A percentile compares a stretch with the other conserved stretches of the same genome.
Conservation (phyloP, 345 rosid species). For the Erysimum cheiranthoides region DNA sequence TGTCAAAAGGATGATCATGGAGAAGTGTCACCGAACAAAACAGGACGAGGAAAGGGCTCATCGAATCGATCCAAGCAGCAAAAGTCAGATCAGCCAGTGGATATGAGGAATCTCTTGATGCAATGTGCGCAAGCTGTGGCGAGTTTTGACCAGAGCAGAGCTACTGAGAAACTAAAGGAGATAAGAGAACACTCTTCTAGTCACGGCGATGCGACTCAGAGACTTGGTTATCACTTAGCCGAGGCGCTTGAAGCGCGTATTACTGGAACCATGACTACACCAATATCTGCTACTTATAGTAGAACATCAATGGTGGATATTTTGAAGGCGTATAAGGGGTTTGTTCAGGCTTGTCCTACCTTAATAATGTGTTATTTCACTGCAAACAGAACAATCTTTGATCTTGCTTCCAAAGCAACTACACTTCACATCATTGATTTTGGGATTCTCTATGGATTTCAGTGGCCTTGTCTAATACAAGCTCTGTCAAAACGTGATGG, state of each 20-base stretch:
- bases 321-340: constrained; percentile 60
- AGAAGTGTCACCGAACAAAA: constrained; percentile 11
- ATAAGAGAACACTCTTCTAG: constrained; percentile 67
- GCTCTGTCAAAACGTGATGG: constrained; percentile 49
- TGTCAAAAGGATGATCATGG: constrained; percentile 26
- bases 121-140: constrained; percentile 80
- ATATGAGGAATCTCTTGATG: constrained; percentile 45
- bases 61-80: constrained; percentile 14
- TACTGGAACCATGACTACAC: constrained; percentile 51
- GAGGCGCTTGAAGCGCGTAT: constrained; percentile 73
- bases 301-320: constrained; percentile 59
- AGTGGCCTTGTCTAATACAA: constrained; percentile 85
- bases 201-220: constrained; percentile 64
- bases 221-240: constrained; percentile 69
- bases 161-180: constrained; percentile 63
- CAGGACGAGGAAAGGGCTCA: constrained; percentile 18
- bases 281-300: constrained; percentile 29
- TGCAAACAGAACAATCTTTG: constrained; percentile 58
- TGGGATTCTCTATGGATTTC: constrained; percentile 82
- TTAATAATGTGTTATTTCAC: constrained; percentile 54
- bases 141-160: constrained; percentile 59
- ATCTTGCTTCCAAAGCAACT: constrained; percentile 54
- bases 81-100: constrained; percentile 27
- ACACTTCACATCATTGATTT: constrained; percentile 79
- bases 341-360: constrained; percentile 61